Conservation (phyloP, 768 basidiomycete species). For the Boletus rubropictus region DNA sequence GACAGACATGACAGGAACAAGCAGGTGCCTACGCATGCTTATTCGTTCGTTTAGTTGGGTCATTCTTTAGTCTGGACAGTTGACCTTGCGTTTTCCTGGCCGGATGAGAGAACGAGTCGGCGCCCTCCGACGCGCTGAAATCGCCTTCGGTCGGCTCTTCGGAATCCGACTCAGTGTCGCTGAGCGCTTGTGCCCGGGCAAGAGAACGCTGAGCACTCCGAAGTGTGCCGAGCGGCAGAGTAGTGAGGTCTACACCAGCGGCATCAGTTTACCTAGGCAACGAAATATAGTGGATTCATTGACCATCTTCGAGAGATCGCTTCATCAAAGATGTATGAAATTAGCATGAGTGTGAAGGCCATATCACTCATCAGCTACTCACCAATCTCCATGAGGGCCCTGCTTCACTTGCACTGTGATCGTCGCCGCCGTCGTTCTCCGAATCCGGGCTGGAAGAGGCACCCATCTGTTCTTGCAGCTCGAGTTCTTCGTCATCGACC, state of each 20-base stretch:
- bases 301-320: slow-evolving; percentile 29
- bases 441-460: slow-evolving; percentile 8
- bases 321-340: not conserved
- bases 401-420: not conserved
- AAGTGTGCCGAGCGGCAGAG: slow-evolving; percentile 58
- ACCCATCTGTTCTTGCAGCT: slow-evolving; percentile 12
- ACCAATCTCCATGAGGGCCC: slow-evolving; percentile 16
- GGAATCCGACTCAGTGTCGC: slow-evolving; percentile 36
- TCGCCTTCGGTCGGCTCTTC: slow-evolving; percentile 18
- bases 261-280: slow-evolving; percentile 5
- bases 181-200: slow-evolving; percentile 35
- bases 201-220: slow-evolving; percentile 60
- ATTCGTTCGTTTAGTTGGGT: slow-evolving; percentile 55
- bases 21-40: slow-evolving; percentile 77
- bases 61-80: slow-evolving; percentile 39
- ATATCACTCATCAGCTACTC: not conserved
- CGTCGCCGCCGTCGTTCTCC: slow-evolving; percentile 5
- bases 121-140: slow-evolving; percentile 7
- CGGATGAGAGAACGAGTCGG: slow-evolving; percentile 4
- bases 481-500: slow-evolving; percentile 45
- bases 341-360: not conserved
- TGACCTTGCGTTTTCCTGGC: slow-evolving; percentile 35
- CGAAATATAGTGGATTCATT: not conserved
- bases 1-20: not conserved
- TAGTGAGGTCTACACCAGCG: slow-evolving; percentile 43